Evolutionary conservation across 1,284 basidiomycete species (phyloP).

Genomic region (Kalmanozyma brasiliensis): DNA sequence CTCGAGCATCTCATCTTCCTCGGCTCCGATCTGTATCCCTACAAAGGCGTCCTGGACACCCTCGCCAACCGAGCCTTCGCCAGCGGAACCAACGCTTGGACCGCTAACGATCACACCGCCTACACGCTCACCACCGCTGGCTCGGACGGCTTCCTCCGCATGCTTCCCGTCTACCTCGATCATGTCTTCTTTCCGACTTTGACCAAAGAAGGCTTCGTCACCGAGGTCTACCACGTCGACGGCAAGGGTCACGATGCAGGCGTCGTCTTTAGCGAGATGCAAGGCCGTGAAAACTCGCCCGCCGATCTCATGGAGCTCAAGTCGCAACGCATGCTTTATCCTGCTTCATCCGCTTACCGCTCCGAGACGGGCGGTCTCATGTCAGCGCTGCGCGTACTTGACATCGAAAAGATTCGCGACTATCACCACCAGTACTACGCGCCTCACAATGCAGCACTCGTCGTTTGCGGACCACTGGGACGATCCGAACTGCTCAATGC

Average conservation of each 20-base stretch:
- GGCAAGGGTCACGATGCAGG: conserved; percentile 89
- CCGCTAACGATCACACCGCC: conserved; percentile 73
- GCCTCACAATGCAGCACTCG: conserved; percentile 89
- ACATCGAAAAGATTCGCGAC: conserved; percentile 84
- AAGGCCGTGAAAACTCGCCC: conserved; percentile 92
- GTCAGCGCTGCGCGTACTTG: conserved; percentile 86
- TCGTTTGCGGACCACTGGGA: conserved; percentile 82
- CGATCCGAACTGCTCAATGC: conserved; percentile 73
- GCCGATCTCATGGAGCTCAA: conserved; percentile 86
- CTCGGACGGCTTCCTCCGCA: conserved; percentile 91
- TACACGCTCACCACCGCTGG: conserved; percentile 99
- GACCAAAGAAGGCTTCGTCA: conserved; percentile 87
- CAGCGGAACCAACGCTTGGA: conserved; percentile 78
- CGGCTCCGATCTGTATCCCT: conserved; percentile 74
- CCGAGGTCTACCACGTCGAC: conserved; percentile 85
- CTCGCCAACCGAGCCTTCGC: conserved; percentile 97
- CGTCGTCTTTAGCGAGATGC: conserved; percentile 88
- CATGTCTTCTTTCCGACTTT: conserved; percentile 97
- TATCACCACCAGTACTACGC: conserved; percentile 93
- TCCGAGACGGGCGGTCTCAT: conserved; percentile 97
- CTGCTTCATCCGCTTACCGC: conserved; percentile 84
- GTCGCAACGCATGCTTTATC: conserved; percentile 77
- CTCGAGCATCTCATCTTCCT: conserved; percentile 67
- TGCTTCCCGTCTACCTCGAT: conserved; percentile 94
- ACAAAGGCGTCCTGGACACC: conserved; percentile 95